Conservation (phyloP, 192 early-diverging fungal genomes). For the Rhizophagus clarus region DNA sequence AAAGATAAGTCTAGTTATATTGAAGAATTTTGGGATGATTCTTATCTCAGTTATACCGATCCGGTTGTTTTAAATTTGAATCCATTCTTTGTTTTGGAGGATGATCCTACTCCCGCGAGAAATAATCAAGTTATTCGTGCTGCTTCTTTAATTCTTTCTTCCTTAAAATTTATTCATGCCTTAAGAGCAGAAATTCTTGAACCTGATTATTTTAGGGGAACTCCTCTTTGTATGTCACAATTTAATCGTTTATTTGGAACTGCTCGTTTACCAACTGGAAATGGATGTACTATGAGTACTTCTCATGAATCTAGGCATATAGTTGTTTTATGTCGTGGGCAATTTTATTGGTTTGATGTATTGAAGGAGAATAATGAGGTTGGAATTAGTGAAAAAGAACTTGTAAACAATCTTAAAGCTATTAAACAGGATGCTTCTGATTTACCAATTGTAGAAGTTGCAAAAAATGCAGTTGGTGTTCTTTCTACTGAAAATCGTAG, state of each 20-base stretch:
- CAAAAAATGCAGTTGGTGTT: slow-evolving; percentile 65
- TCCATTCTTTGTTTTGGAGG: slow-evolving; percentile 53
- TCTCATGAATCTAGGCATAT: slow-evolving; percentile 56
- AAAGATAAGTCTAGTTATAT: slow-evolving; percentile 51
- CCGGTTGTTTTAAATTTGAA: slow-evolving; percentile 51
- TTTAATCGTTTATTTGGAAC: slow-evolving; percentile 80
- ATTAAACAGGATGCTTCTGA: slow-evolving; percentile 56
- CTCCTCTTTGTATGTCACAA: slow-evolving; percentile 79
- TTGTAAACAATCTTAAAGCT: slow-evolving; percentile 69
- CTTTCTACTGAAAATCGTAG: slow-evolving; percentile 78
- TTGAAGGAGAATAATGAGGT: slow-evolving; percentile 58
- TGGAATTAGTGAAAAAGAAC: slow-evolving; percentile 59
- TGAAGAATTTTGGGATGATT: slow-evolving; percentile 57
- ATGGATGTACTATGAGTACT: slow-evolving; percentile 43
- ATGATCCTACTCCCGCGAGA: slow-evolving; percentile 49
- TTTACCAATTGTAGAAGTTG: slow-evolving; percentile 50
- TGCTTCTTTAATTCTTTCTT: slow-evolving; percentile 64
- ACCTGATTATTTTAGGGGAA: slow-evolving; percentile 65
- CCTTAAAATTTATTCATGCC: slow-evolving; percentile 69
- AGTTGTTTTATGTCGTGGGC: slow-evolving; percentile 70
- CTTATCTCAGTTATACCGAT: slow-evolving; percentile 46
- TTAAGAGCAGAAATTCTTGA: slow-evolving; percentile 60
- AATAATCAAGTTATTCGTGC: slow-evolving; percentile 75
- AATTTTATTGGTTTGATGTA: slow-evolving; percentile 77
- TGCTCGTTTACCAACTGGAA: slow-evolving; percentile 68